Base-by-base conservation (phyloP, 257 asterid genomes). In the Solanum piurae region DNA sequence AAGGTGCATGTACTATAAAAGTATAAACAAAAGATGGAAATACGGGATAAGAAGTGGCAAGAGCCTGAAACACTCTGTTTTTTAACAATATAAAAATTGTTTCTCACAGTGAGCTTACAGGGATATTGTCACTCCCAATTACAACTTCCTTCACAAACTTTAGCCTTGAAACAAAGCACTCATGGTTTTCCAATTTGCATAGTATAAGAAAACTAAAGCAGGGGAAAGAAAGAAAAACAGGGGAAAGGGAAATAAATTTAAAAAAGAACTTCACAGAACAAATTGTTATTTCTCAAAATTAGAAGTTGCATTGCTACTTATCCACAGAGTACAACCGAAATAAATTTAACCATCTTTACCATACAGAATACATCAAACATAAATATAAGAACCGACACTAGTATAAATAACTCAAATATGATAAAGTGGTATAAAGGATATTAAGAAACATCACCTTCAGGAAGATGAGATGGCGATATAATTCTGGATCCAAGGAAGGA, bases 401-500 rank as follows among this genome's bases (percentile, higher is more conserved):
- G 84, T 79, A 42, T 46, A 55, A 66, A 42, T 29, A 36, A 42
- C 46, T 25, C 75, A 75, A 49, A 58, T 74, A 37, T 34, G 58
- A 86, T 33, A 83, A 52, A 37, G 34, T n/a, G 25, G 31, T 38
- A 71, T 9, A 72, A 69, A 87, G 69, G 80, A 42, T 52, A 83
- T 20, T 8, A 64, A 79, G 86, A 87, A 88, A 84, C 85, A 87
- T 89, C 86, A 97, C 99, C 98, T 97, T 97, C 66, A 97, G 92
- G 87, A 95, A 97, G 74, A 96, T 93, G 89, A 97, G 93, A 91
- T 97, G 99, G 87, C 98, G 98, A 89, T 97, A 97, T 88, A 97
- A 89, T 90, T 97, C 99, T 10, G 96, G 98, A 90, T 97, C 99
- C 96, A 97, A 91, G 86, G 99, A 97, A 88, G 99, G 99, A 69